Conservation (phyloP, 441 rosid species). For the Gossypium schwendimanii region DNA sequence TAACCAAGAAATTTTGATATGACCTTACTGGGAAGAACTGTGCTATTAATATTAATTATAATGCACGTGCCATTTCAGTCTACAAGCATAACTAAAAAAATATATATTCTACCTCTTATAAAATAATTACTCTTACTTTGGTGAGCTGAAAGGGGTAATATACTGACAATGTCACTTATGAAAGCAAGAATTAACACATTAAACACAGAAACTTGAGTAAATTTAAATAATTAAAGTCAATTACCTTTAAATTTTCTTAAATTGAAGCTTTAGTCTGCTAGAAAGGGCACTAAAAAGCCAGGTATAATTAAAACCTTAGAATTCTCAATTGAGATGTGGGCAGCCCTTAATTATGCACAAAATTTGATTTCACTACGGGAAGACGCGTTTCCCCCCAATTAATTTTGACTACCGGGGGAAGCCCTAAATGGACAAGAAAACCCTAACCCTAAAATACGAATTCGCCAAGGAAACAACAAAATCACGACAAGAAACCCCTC, state of each 20-base stretch:
- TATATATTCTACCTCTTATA: neutral
- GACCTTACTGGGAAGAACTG: neutral
- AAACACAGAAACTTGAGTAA: neutral
- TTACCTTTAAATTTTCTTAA: neutral
- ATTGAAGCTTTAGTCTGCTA: neutral
- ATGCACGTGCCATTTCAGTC: neutral
- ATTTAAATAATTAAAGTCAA: neutral
- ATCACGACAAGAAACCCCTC: conserved; percentile 9
- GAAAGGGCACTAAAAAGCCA: neutral
- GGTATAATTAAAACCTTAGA: neutral
- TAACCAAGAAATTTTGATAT: neutral
- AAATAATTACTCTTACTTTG: neutral
- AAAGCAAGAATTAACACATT: neutral
- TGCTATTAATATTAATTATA: neutral
- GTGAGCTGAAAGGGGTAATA: neutral
- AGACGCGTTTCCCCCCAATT: conserved; percentile 17
- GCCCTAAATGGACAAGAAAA: conserved; percentile 21
- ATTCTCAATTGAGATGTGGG: conserved; percentile 1
- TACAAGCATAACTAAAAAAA: neutral
- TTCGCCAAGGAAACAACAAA: conserved; percentile 16
- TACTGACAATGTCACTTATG: neutral
- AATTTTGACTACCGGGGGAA: conserved; percentile 17
- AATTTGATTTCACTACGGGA: neutral
- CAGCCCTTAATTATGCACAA: neutral
- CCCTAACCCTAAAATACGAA: conserved; percentile 63